A percentile compares a stretch with the other conserved stretches of the same genome.
phyloP scores from a whole-genome alignment of 371 early-diverging fungal species.

The Rhizopus sp. region DNA sequence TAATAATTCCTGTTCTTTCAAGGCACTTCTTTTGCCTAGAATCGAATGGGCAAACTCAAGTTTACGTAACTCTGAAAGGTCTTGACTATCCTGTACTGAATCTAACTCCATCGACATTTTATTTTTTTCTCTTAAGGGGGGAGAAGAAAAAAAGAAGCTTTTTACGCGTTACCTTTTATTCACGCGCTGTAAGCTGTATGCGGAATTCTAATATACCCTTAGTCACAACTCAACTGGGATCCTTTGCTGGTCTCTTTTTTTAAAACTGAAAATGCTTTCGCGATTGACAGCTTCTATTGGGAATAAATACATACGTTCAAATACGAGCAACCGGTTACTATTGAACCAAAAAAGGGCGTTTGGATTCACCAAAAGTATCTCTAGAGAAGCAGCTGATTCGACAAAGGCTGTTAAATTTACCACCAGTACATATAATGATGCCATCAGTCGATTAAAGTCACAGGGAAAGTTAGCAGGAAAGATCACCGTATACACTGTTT shows the following conservation, averaged over 20 bases:
- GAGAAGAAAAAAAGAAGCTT: neutral
- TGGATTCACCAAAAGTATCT: too few species aligned
- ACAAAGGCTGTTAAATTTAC: conserved; percentile 17
- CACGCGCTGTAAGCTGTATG: neutral
- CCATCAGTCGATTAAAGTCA: conserved; percentile 21
- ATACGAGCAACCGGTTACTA: neutral
- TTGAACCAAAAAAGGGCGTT: too few species aligned
- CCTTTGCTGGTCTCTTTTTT: too few species aligned
- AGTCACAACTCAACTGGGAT: too few species aligned
- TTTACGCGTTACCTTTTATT: conserved; percentile 2
- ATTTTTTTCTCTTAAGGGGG: neutral
- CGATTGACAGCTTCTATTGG: too few species aligned
- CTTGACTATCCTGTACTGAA: neutral
- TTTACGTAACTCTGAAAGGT: neutral
- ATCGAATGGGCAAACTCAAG: conserved; percentile 15
- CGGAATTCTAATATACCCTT: too few species aligned
- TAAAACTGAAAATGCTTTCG: neutral
- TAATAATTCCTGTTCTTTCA: conserved; percentile 22
- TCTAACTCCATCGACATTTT: neutral
- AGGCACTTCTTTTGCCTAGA: conserved; percentile 14
- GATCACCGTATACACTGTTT: conserved; percentile 32
- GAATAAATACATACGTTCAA: neutral
- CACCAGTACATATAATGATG: conserved; percentile 39
- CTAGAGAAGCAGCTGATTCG: neutral
- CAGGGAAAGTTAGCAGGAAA: conserved; percentile 39